Percentiles rank a stretch among this genome's conserved stretches.
These are phyloP conservation scores for Sugiyamaella xylanicola DNA, from an alignment of 1,139 yeast genomes.

Conservation along the genomic window DNA sequence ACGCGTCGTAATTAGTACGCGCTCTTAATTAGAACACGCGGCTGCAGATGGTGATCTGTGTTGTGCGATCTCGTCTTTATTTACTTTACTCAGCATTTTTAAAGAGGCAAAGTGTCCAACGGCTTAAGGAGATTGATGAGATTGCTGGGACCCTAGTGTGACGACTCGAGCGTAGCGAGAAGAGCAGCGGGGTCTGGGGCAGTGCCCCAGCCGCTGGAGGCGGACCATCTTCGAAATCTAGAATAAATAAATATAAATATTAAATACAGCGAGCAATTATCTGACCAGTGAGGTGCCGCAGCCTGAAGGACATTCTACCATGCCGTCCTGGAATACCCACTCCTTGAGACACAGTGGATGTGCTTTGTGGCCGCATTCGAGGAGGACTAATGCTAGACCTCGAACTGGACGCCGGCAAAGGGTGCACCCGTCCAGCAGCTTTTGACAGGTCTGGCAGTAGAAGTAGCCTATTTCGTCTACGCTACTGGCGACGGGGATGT, in stretches of 20 bases:
- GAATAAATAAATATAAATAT: slow-evolving; percentile 13
- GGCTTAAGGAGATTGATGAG: too few relatives aligned
- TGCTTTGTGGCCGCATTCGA: slow-evolving; percentile 85
- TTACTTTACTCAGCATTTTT: background rate
- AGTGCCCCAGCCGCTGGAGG: slow-evolving; percentile 7
- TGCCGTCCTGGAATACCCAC: slow-evolving; percentile 72
- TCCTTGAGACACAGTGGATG: slow-evolving; percentile 77
- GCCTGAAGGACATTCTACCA: slow-evolving; percentile 81
- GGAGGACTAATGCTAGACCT: slow-evolving; percentile 67
- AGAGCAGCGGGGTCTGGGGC: background rate
- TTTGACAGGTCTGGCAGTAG: slow-evolving; percentile 78
- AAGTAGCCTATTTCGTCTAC: slow-evolving; percentile 61
- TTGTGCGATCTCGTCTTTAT: too few relatives aligned
- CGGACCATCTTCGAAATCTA: background rate
- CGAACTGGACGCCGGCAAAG: slow-evolving; percentile 78
- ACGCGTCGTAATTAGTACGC: background rate
- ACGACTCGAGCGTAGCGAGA: background rate
- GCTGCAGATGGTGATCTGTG: background rate
- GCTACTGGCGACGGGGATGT: slow-evolving; percentile 4
- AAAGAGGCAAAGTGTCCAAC: too few relatives aligned
- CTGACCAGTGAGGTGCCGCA: slow-evolving; percentile 46
- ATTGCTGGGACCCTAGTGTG: too few relatives aligned
- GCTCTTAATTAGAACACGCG: background rate
- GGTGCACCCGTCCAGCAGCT: slow-evolving; percentile 67
- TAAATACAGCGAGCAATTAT: slow-evolving; percentile 4